Conservation (phyloP, 768 basidiomycete species). For the Mycena albidolilacea region DNA sequence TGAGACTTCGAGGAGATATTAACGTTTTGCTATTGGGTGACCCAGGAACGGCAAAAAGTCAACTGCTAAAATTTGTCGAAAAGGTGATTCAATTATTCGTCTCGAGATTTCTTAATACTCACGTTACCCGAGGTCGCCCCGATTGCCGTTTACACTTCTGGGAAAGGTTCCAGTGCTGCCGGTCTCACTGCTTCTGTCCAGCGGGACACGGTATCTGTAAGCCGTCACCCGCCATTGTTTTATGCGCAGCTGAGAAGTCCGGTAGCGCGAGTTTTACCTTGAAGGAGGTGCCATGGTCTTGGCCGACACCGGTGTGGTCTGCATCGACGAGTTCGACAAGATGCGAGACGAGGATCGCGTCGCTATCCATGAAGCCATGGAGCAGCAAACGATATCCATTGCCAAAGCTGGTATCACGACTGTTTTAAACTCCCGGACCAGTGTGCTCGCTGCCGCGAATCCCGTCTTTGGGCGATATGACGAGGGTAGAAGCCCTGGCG, state of each 20-base stretch:
- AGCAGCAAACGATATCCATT: conserved; percentile 99
- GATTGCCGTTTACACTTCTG: conserved; percentile 98
- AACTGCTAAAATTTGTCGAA: conserved; percentile 98
- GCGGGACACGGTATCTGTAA: conserved; percentile 89
- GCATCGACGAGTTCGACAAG: conserved; percentile 99
- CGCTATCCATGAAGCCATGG: conserved; percentile 99
- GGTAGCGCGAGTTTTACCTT: conserved; percentile 95
- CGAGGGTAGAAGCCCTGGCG: conserved; percentile 95
- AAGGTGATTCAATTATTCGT: conserved; percentile 66
- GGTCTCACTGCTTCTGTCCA: conserved; percentile 99
- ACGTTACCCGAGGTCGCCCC: conserved; percentile 82
- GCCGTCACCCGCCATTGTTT: conserved; percentile 46
- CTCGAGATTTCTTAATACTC: conserved; percentile 8
- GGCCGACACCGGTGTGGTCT: conserved; percentile 97
- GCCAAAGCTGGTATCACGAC: conserved; percentile 99
- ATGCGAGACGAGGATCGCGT: conserved; percentile 99
- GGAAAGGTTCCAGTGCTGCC: conserved; percentile 98
- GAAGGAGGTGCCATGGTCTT: conserved; percentile 99
- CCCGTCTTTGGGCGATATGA: conserved; percentile 98
- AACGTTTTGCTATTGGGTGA: conserved; percentile 97
- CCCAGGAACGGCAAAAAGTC: conserved; percentile 98
- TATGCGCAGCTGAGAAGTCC: conserved; percentile 19
- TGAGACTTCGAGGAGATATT: conserved; percentile 97
- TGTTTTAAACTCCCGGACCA: conserved; percentile 95
- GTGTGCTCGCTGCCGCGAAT: conserved; percentile 97